Evolutionary conservation across 768 basidiomycete genomes (phyloP).

Genomic region (Fomitopsis serialis): DNA sequence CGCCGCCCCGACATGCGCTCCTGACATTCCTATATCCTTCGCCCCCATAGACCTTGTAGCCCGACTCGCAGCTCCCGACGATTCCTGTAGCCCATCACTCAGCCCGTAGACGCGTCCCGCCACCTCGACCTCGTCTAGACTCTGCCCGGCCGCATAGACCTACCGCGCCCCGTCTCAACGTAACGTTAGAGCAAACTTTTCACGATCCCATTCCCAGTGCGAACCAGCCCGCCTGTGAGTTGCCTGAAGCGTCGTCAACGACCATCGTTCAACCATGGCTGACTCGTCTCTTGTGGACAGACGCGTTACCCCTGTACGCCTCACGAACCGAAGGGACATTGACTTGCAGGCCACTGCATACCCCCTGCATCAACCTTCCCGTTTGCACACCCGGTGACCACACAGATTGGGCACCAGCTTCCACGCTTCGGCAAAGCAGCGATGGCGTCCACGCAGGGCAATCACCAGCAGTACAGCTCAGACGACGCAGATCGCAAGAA

Average conservation of each 20-base stretch:
- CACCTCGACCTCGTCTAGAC: constrained; percentile 1
- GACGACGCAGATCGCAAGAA: constrained; percentile 59
- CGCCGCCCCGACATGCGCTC: not conserved
- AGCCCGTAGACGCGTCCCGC: not conserved
- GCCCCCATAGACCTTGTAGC: not conserved
- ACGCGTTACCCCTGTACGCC: not conserved
- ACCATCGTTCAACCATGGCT: not conserved
- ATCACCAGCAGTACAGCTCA: constrained; percentile 25
- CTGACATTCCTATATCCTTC: not conserved
- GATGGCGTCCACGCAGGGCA: constrained; percentile 28
- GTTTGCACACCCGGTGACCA: constrained; percentile 13
- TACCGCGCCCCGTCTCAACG: not conserved
- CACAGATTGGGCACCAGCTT: constrained; percentile 21
- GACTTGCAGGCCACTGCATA: not conserved
- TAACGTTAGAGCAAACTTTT: not conserved
- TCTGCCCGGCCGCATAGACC: not conserved
- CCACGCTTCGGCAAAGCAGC: constrained; percentile 20
- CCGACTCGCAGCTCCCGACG: not conserved
- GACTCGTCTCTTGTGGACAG: not conserved
- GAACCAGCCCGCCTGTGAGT: not conserved
- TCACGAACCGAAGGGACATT: not conserved
- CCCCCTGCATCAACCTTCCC: not conserved
- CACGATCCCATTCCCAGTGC: not conserved
- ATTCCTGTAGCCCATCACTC: not conserved
- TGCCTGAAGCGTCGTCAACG: too few species aligned